A percentile compares a stretch with the other conserved stretches of the same genome.
Evolutionary conservation across 2,329 filamentous ascomycete genomes (phyloP).

Genomic region (Arthrinium puccinioides): DNA sequence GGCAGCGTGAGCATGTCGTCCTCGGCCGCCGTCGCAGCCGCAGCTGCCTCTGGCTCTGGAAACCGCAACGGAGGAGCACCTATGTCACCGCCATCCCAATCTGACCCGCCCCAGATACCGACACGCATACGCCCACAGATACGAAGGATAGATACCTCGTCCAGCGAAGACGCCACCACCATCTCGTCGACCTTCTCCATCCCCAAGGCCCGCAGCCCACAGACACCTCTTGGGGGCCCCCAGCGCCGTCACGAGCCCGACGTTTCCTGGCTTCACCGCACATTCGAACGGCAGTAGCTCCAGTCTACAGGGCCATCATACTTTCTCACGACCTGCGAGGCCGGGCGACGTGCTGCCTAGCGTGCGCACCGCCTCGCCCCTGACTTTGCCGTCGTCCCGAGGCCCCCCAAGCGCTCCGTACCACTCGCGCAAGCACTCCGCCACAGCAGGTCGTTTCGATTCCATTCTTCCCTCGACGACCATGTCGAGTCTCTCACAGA

Average conservation of each 20-base stretch:
- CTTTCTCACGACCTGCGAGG: constrained; percentile 50
- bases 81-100: constrained; percentile 19
- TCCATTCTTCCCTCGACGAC: constrained; percentile 59
- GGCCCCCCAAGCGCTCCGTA: constrained; percentile 25
- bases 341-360: constrained; percentile 21
- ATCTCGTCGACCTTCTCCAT: constrained; percentile 21
- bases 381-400: constrained; percentile 30
- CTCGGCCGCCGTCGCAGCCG: constrained; percentile 11
- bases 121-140: constrained; percentile 28
- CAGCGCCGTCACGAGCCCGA: constrained; percentile 34
- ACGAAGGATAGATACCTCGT: constrained; percentile 37
- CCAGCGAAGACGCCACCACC: constrained; percentile 32
- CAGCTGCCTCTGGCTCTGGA: constrained; percentile 6
- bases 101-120: constrained; percentile 13
- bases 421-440: constrained; percentile 53
- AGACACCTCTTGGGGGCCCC: too few relatives aligned
- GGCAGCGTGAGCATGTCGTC: constrained; percentile 18
- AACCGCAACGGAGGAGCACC: background rate
- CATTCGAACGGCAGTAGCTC: constrained; percentile 39
- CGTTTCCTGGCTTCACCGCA: constrained; percentile 40
- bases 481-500: constrained; percentile 45
- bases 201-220: constrained; percentile 35
- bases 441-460: constrained; percentile 71
- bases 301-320: constrained; percentile 45
- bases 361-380: constrained; percentile 33